A percentile compares a stretch with the other conserved stretches of the same genome.
Evolutionary conservation across 345 rosid species (phyloP).

Genomic region (Limnanthes douglasii): DNA sequence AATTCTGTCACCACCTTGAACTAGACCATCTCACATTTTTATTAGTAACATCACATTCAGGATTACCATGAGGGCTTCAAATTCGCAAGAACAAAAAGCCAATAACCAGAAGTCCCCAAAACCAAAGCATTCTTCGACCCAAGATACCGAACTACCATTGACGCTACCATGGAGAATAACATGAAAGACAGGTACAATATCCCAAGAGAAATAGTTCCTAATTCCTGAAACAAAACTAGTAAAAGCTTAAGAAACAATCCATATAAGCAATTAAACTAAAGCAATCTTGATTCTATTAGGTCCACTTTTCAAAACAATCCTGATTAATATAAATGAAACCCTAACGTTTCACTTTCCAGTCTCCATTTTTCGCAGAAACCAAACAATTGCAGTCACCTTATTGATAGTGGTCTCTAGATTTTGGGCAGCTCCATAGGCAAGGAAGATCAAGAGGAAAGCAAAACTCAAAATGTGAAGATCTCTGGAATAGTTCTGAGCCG

Average conservation of each 20-base stretch:
- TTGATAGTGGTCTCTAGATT: slow-evolving; percentile 55
- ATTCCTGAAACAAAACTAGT: slow-evolving; percentile 33
- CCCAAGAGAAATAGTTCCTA: slow-evolving; percentile 85
- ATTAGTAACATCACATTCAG: too few species aligned
- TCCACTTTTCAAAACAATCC: too few species aligned
- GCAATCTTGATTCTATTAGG: too few species aligned
- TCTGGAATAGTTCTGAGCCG: slow-evolving; percentile 15
- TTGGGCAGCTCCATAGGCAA: slow-evolving; percentile 73
- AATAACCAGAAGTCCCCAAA: slow-evolving; percentile 82
- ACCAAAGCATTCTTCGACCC: slow-evolving; percentile 76
- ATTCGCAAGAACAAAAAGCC: slow-evolving; percentile 86
- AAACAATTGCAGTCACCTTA: too few species aligned
- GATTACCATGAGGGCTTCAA: slow-evolving; percentile 67
- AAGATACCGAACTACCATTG: slow-evolving; percentile 61
- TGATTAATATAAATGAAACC: too few species aligned
- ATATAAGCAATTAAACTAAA: too few species aligned
- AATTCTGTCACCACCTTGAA: too few species aligned
- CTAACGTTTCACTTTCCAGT: too few species aligned
- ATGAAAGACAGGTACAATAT: slow-evolving; percentile 78
- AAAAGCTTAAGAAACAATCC: too few species aligned
- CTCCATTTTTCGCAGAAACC: too few species aligned
- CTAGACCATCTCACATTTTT: too few species aligned
- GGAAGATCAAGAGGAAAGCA: slow-evolving; percentile 46
- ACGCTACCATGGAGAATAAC: slow-evolving; percentile 64
- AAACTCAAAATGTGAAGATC: slow-evolving; percentile 49